Base-by-base conservation (phyloP, 495 filamentous ascomycete species). In the Sordaria brevicollis region DNA sequence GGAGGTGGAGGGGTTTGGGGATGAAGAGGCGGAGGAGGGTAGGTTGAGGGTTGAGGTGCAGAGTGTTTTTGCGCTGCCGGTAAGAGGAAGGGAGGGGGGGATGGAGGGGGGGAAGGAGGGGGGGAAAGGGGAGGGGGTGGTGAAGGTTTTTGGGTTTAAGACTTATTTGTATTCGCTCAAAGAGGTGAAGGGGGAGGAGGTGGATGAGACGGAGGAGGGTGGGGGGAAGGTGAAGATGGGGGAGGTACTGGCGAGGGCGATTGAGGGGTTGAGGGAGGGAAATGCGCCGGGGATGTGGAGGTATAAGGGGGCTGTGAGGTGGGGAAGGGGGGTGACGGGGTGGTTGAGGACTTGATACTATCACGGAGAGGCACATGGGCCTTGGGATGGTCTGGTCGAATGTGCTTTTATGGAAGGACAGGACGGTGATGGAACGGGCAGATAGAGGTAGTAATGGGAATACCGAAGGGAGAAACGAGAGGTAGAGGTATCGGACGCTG, bases 111-210 rank as follows among this genome's bases (percentile, higher is more conserved):
- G 82, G 33, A n/a, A n/a, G 91, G 79, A 86, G 93, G 6, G 77
- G 95, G 33, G 90, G 91, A 0, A 73, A 79, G 68, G 89, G 87
- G n/a, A n/a, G 0, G 80, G 82, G 33, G 91, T 91, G 1, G 73
- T 94, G 9, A n/a, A n/a, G n/a, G 81, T 94, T 1, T 94, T 96
- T 77, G 86, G 83, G 35, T 90, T 95, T 77, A 92, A 94, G 79
- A 95, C 91, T 10, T 95, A 93, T 78, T 76, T 89, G 39, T 93
- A 93, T 75, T 85, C 88, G 4, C 73, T 97, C 1, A 72, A 74
- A 17, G 82, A 90, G 19, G 84, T 97, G 70, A 92, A 89, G 78
- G 86, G 82, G 6, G 92, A 94, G 72, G 91, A 90, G 0, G 75
- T 85, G 4, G 88, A n/a, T n/a, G n/a, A 87, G 0, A 83, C 87